Conservation (phyloP, 768 basidiomycete genomes). For the Naematelia aurantialba region DNA sequence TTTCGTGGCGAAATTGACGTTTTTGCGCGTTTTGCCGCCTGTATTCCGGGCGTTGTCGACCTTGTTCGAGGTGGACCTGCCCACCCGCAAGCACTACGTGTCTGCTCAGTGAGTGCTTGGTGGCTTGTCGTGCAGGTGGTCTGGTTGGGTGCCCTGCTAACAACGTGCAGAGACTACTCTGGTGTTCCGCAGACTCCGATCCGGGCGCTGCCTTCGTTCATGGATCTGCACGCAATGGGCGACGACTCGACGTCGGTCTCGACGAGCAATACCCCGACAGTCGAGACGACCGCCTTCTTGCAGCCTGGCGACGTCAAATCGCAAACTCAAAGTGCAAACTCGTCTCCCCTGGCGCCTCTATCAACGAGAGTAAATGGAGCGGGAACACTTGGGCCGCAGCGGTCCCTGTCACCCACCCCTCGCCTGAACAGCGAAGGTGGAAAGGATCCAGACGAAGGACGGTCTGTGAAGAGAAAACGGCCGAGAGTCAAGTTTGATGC, state of each 20-base stretch:
- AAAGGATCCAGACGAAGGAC: background rate
- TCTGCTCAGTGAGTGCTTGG: conserved; percentile 64
- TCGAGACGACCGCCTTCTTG: background rate
- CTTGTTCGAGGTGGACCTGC: conserved; percentile 64
- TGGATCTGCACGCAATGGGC: conserved; percentile 61
- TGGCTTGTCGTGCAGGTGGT: background rate
- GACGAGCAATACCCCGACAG: conserved; percentile 2
- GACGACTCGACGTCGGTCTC: background rate
- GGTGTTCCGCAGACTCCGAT: conserved; percentile 60
- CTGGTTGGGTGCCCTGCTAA: no score
- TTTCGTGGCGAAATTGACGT: conserved; percentile 70
- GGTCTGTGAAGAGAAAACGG: background rate
- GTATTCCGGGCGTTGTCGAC: conserved; percentile 65
- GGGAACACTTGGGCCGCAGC: no score
- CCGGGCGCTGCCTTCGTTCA: conserved; percentile 75
- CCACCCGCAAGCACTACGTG: conserved; percentile 80
- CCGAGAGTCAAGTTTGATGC: conserved; percentile 43
- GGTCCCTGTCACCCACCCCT: background rate
- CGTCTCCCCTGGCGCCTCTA: no score
- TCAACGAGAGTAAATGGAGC: no score
- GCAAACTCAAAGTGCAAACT: no score
- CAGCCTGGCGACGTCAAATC: background rate
- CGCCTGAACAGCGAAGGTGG: background rate
- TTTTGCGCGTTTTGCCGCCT: conserved; percentile 75
- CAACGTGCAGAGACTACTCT: conserved; percentile 58